Base-by-base conservation (phyloP, 176 grass and related monocot species). In the Triticum timopheevii region DNA sequence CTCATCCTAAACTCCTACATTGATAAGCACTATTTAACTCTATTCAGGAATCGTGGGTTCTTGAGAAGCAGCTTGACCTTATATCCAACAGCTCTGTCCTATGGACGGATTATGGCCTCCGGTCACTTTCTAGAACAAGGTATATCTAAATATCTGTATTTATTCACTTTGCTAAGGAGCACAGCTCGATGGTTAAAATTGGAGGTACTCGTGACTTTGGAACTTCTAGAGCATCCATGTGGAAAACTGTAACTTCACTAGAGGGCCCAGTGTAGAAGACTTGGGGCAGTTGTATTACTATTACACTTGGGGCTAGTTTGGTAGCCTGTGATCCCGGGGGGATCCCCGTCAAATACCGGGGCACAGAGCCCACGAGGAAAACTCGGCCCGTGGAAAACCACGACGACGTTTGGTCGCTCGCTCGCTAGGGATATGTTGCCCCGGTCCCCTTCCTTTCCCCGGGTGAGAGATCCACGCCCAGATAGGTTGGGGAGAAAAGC, bases 91-190 rank as follows among this genome's bases (percentile, higher is more conserved):
- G 66, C 62, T 98, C 96, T 30, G 90, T 91, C 73, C 68, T 98
- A 69, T 98, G 96, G 96, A 98, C 96, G 44, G 90, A 98, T 82
- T 98, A 94, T 80, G 96, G 96, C 11, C 86, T 98, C 45, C 86
- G 93, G 71, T 98, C 96, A 39, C 92, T 98, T 88, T 98, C 96
- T 61, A 92, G 84, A 88, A 91, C 65, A 79, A 98, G 96, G 96
- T 98, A 88, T 40, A 87, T 70, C 33, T 84, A 20, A 70, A 59
- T 13, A 10, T 38, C 62, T 77, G 33, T 68, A 35, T 30, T 77
- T 69, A 34, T 72, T 20, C 35, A 16, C 9, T 78, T 39, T 35
- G 33, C 38, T 5, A 63, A 72, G 38, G 42, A 75, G 27, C 24
- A 68, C 31, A 87, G 20, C 34, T 31, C 58, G 36, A 19, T 30